These are phyloP conservation scores for Coniochaeta pulveracea DNA, from an alignment of 2,329 filamentous ascomycete genomes.

Conservation along the genomic window DNA sequence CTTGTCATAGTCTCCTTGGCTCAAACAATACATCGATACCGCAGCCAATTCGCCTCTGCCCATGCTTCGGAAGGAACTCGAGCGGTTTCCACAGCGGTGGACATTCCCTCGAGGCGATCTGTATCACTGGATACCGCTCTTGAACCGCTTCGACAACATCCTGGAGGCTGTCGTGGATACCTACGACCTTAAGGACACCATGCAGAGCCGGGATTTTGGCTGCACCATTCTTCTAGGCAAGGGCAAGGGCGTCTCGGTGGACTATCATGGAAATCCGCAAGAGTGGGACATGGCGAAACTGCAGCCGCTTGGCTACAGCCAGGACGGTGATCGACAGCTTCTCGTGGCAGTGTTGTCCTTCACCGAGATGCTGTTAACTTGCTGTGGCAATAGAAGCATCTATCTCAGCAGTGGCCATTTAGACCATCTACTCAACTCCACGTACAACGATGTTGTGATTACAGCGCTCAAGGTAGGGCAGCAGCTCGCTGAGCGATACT, in stretches of 20 bases:
- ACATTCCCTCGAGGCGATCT: slow-evolving; percentile 90
- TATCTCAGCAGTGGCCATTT: slow-evolving; percentile 89
- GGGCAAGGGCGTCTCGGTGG: slow-evolving; percentile 39
- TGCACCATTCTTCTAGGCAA: slow-evolving; percentile 52
- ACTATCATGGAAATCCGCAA: slow-evolving; percentile 35
- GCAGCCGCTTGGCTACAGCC: slow-evolving; percentile 48
- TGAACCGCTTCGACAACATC: slow-evolving; percentile 88
- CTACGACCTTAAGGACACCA: slow-evolving; percentile 71
- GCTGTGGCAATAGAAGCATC: slow-evolving; percentile 92
- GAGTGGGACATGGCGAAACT: slow-evolving; percentile 35
- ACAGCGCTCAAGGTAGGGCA: slow-evolving; percentile 70
- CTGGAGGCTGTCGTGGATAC: slow-evolving; percentile 70
- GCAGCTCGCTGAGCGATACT: slow-evolving; percentile 83
- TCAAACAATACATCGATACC: slow-evolving; percentile 67
- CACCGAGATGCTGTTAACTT: slow-evolving; percentile 78
- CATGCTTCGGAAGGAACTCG: slow-evolving; percentile 65
- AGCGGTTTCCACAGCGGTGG: slow-evolving; percentile 79
- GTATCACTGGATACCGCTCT: slow-evolving; percentile 92
- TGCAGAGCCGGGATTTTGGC: slow-evolving; percentile 68
- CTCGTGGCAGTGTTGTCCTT: slow-evolving; percentile 75
- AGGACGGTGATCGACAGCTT: slow-evolving; percentile 71
- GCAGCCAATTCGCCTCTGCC: slow-evolving; percentile 60
- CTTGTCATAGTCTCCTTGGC: slow-evolving; percentile 63
- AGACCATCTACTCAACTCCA: slow-evolving; percentile 81
- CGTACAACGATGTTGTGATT: slow-evolving; percentile 67